A percentile compares a stretch with the other conserved stretches of the same genome.
These are phyloP conservation scores for Cucurbita maxima DNA, from an alignment of 306 rosid genomes.

Conservation along the genomic window DNA sequence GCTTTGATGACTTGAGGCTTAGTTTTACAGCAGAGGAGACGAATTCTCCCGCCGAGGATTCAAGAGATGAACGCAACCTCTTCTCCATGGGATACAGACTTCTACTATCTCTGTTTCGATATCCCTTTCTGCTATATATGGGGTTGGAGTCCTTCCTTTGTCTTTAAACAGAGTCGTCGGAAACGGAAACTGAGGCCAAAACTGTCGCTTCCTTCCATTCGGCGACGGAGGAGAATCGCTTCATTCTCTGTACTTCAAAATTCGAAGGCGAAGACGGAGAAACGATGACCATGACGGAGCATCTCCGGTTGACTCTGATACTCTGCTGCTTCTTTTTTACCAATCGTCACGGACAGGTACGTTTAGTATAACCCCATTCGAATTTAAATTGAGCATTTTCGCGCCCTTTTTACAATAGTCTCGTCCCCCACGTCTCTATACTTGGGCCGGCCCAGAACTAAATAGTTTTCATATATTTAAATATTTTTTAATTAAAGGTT, in stretches of 20 bases:
- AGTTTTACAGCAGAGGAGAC: constrained; percentile 29
- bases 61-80: constrained; percentile 56
- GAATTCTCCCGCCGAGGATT: constrained; percentile 52
- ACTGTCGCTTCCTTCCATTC: neutral
- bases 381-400: neutral
- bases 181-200: neutral
- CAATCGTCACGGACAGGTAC: neutral
- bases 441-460: neutral
- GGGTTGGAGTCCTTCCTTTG: neutral
- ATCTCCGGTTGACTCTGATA: neutral
- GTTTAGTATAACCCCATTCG: neutral
- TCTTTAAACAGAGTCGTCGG: neutral
- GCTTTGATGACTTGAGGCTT: constrained; percentile 45
- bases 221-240: neutral
- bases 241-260: neutral
- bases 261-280: neutral
- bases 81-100: constrained; percentile 33
- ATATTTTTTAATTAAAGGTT: too few species aligned
- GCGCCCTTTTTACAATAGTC: neutral
- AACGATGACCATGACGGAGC: neutral
- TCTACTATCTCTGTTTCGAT: neutral
- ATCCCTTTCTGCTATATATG: neutral
- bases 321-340: neutral
- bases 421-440: neutral
- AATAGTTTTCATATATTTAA: neutral